Conservation (phyloP, 805 yeast species). For the Wickerhamomyces alni region DNA sequence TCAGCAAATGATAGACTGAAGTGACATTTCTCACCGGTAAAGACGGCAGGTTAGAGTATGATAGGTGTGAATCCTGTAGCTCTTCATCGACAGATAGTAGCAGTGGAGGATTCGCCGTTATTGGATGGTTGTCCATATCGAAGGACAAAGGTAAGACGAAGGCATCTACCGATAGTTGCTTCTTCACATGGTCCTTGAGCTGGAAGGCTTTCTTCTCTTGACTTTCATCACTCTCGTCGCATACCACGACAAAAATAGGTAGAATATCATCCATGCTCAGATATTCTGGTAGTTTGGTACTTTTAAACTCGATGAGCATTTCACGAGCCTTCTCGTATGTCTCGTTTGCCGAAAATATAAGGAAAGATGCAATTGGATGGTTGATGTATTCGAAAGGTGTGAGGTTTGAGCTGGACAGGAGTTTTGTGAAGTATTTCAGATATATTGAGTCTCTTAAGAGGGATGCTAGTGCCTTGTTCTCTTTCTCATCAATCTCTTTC, state of each 20-base stretch:
- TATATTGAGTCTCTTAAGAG: conserved; percentile 44
- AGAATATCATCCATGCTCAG: conserved; percentile 59
- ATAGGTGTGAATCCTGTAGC: conserved; percentile 17
- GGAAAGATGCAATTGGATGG: conserved; percentile 76
- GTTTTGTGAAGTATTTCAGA: conserved; percentile 48
- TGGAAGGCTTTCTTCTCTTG: conserved; percentile 38
- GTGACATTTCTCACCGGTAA: conserved; percentile 12
- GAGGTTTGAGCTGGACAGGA: conserved; percentile 52
- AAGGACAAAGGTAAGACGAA: conserved; percentile 14
- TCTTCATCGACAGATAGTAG: conserved; percentile 44
- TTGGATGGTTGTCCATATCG: conserved; percentile 8
- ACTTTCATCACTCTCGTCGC: conserved; percentile 38
- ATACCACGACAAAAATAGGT: conserved; percentile 45
- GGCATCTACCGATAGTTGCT: conserved; percentile 31
- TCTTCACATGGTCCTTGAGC: conserved; percentile 28
- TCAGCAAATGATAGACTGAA: conserved; percentile 15
- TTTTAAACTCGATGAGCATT: conserved; percentile 47
- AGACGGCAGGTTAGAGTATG: conserved; percentile 6
- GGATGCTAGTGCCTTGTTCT: conserved; percentile 21
- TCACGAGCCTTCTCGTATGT: conserved; percentile 51
- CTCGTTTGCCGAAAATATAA: conserved; percentile 56
- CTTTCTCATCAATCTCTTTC: conserved; percentile 2
- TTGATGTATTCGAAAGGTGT: conserved; percentile 81
- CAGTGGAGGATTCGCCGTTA: conserved; percentile 24
- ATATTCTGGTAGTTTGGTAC: conserved; percentile 47